phyloP scores from a whole-genome alignment of 176 grass and related monocot species.

The Thalia dealbata region DNA sequence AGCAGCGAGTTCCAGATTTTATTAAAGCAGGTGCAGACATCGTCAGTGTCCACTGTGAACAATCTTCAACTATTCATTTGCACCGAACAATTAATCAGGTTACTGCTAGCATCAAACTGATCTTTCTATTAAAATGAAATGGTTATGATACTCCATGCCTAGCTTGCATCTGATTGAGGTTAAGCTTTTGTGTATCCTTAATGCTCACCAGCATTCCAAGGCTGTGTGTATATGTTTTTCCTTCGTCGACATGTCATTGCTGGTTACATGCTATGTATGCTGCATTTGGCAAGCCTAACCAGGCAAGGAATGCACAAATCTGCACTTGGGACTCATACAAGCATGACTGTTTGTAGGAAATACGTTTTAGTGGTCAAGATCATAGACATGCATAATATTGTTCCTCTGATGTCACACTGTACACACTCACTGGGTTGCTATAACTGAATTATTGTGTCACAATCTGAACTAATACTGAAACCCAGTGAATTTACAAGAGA shows the following conservation, averaged over 20 bases:
- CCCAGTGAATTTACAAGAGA: neutral
- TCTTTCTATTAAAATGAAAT: neutral
- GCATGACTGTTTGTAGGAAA: neutral
- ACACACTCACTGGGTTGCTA: too few relatives aligned
- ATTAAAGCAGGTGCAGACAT: constrained; percentile 98
- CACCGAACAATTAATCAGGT: constrained; percentile 85
- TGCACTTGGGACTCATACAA: neutral
- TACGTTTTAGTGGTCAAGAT: neutral
- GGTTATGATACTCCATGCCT: neutral
- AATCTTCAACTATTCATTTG: constrained; percentile 87
- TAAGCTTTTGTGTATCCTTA: neutral
- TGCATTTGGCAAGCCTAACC: too few relatives aligned
- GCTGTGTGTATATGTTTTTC: too few relatives aligned
- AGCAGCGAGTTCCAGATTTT: constrained; percentile 93
- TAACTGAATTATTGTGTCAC: neutral
- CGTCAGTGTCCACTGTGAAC: constrained; percentile 97
- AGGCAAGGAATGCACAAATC: neutral
- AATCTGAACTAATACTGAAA: neutral
- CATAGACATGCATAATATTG: neutral
- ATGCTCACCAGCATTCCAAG: neutral
- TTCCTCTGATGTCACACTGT: neutral
- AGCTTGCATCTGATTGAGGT: neutral
- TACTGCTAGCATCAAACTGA: neutral
- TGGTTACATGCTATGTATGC: too few relatives aligned
- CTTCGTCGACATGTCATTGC: too few relatives aligned